Percentiles rank a stretch among this genome's conserved stretches.
These are phyloP conservation scores for Niebla homalea DNA, from an alignment of 495 filamentous ascomycete genomes.

Conservation along the genomic window DNA sequence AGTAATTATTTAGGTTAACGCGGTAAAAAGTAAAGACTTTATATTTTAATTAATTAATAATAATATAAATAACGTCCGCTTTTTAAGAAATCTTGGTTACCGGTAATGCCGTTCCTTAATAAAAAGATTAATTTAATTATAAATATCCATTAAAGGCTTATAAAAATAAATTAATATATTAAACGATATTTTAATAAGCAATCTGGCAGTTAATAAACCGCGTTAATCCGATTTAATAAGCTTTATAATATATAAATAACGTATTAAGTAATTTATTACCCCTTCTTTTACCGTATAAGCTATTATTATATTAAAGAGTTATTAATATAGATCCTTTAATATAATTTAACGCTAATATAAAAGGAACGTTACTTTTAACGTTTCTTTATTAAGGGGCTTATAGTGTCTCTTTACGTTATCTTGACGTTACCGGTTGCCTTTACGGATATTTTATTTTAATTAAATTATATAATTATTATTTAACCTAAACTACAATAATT, in stretches of 20 bases:
- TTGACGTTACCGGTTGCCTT: not conserved
- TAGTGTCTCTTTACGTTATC: too few relatives aligned
- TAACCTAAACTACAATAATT: not conserved
- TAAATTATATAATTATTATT: conserved; percentile 2
- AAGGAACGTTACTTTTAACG: not conserved
- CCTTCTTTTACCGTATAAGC: not conserved
- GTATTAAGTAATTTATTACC: not conserved
- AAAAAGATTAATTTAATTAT: too few relatives aligned
- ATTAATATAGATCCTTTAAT: not conserved
- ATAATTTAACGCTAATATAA: not conserved
- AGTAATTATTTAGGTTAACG: too few relatives aligned
- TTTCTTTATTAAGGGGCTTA: not conserved
- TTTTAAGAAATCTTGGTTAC: not conserved
- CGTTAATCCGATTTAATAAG: not conserved
- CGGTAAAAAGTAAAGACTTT: not conserved
- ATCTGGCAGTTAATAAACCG: not conserved
- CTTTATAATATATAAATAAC: not conserved
- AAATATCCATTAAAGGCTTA: not conserved
- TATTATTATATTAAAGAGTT: not conserved
- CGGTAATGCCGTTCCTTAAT: not conserved
- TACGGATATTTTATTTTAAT: not conserved
- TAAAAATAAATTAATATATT: not conserved
- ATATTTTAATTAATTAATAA: not conserved
- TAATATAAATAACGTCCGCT: not conserved
- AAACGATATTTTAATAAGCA: not conserved